Evolutionary conservation across 1,284 basidiomycete species (phyloP).

Genomic region (Microstroma glucosiphilum): DNA sequence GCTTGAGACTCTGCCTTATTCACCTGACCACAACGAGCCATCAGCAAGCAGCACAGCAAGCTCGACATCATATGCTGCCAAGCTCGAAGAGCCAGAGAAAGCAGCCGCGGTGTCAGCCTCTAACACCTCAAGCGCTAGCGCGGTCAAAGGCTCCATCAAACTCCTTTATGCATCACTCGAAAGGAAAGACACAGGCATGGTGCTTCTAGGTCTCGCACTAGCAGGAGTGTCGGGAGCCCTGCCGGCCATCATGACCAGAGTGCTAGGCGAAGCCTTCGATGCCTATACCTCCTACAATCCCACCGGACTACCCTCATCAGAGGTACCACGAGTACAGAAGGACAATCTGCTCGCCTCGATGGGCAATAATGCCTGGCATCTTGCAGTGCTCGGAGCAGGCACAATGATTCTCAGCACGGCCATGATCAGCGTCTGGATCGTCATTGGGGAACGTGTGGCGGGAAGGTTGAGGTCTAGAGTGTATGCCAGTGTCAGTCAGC

Average conservation of each 20-base stretch:
- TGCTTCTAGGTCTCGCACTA: constrained; percentile 59
- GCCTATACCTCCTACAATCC: constrained; percentile 61
- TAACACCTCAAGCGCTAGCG: too few relatives aligned
- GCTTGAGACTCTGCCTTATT: too few relatives aligned
- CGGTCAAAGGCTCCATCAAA: not conserved
- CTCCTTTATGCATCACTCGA: not conserved
- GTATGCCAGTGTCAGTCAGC: constrained; percentile 64
- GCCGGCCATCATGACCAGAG: constrained; percentile 85
- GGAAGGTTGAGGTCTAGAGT: constrained; percentile 65
- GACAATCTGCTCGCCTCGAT: constrained; percentile 60
- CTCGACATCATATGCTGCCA: too few relatives aligned
- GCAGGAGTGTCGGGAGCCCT: constrained; percentile 69
- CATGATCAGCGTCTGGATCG: constrained; percentile 76
- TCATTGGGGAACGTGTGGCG: constrained; percentile 74
- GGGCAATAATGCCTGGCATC: constrained; percentile 60
- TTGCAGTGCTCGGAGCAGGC: constrained; percentile 66
- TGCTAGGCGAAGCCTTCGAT: constrained; percentile 79
- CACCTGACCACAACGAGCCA: too few relatives aligned
- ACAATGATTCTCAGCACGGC: constrained; percentile 68
- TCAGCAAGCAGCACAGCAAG: too few relatives aligned
- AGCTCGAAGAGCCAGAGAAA: too few relatives aligned
- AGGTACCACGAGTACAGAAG: constrained; percentile 54
- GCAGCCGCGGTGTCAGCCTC: too few relatives aligned
- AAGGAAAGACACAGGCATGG: not conserved
- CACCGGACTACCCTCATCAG: constrained; percentile 53